phyloP scores from a whole-genome alignment of 2,329 filamentous ascomycete genomes.

The Alternaria burnsii region DNA sequence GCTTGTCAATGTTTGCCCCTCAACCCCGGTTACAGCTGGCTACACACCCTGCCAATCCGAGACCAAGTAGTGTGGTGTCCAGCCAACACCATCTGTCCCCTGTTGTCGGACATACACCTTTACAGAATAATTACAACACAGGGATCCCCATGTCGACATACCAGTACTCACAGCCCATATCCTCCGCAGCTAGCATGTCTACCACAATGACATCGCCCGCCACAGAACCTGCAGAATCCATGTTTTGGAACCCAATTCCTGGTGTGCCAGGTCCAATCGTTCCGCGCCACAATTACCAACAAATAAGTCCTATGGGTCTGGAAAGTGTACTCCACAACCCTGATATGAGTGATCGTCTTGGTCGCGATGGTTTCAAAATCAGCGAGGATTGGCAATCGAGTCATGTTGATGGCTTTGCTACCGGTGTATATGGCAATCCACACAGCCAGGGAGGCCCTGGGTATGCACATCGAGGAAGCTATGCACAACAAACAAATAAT shows the following conservation, averaged over 20 bases:
- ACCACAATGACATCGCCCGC: slow-evolving; percentile 23
- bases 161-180: slow-evolving; percentile 28
- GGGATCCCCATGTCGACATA: slow-evolving; percentile 24
- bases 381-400: slow-evolving; percentile 33
- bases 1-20: slow-evolving; percentile 43
- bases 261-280: slow-evolving; percentile 51
- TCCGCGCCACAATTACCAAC: slow-evolving; percentile 35
- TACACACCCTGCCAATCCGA: slow-evolving; percentile 26
- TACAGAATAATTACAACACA: slow-evolving; percentile 20
- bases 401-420: slow-evolving; percentile 25
- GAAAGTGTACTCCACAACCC: slow-evolving; percentile 41
- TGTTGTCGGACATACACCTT: slow-evolving; percentile 17
- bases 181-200: slow-evolving; percentile 21
- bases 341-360: slow-evolving; percentile 44
- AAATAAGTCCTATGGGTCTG: slow-evolving; percentile 47
- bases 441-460: slow-evolving; percentile 4
- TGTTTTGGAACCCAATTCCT: slow-evolving; percentile 52
- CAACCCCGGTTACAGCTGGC: slow-evolving; percentile 25
- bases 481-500: slow-evolving; percentile 1
- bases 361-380: slow-evolving; percentile 49
- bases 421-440: slow-evolving; percentile 13
- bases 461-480: slow-evolving; percentile 12
- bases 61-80: slow-evolving; percentile 23
- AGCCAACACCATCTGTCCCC: slow-evolving; percentile 28
- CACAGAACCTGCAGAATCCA: slow-evolving; percentile 28